phyloP scores from a whole-genome alignment of 2,329 filamentous ascomycete species.

The Orbilia blumenaviensis region DNA sequence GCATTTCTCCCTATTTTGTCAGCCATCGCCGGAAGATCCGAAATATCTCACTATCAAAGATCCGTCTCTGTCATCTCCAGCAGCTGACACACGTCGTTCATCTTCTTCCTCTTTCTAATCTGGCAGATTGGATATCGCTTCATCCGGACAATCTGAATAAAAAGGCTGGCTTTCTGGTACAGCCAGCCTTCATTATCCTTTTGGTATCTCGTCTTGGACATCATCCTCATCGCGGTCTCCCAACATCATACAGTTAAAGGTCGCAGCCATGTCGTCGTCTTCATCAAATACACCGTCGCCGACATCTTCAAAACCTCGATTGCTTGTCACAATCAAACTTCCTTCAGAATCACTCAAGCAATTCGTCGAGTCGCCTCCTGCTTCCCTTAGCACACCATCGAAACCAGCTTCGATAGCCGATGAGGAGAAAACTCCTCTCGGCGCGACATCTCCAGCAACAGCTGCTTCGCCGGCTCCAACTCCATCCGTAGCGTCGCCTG shows the following conservation, averaged over 20 bases:
- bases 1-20: slow-evolving; percentile 23
- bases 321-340: slow-evolving; percentile 68
- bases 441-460: slow-evolving; percentile 61
- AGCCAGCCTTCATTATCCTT: slow-evolving; percentile 30
- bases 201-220: neutral
- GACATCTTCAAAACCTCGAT: slow-evolving; percentile 59
- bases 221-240: neutral
- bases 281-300: slow-evolving; percentile 35
- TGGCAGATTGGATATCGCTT: slow-evolving; percentile 29
- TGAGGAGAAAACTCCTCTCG: slow-evolving; percentile 62
- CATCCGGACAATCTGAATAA: neutral
- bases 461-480: slow-evolving; percentile 60
- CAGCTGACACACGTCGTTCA: slow-evolving; percentile 51
- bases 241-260: too few relatives aligned
- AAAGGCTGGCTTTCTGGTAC: slow-evolving; percentile 37
- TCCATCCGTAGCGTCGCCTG: slow-evolving; percentile 43
- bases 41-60: neutral
- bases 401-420: slow-evolving; percentile 63
- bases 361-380: slow-evolving; percentile 59
- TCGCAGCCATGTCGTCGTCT: slow-evolving; percentile 52
- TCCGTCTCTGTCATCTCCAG: slow-evolving; percentile 12
- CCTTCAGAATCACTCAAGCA: slow-evolving; percentile 66
- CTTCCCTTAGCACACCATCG: slow-evolving; percentile 63
- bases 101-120: neutral
- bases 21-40: slow-evolving; percentile 34